Conservation (phyloP, 306 rosid species). For the Pueraria montana region DNA sequence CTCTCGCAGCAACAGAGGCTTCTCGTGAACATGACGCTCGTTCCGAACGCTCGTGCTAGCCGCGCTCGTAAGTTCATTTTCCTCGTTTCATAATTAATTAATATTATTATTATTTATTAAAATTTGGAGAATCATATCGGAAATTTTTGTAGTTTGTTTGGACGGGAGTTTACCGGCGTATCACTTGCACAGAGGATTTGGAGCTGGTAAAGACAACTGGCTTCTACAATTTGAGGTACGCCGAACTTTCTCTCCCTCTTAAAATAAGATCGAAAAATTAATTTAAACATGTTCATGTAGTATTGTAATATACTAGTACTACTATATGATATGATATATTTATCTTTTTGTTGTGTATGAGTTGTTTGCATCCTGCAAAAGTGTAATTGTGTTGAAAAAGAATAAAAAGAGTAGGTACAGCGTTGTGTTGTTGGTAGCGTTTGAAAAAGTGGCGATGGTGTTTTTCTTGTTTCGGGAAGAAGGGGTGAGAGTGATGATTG, state of each 20-base stretch:
- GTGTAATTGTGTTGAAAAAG: neutral
- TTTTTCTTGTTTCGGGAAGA: slow-evolving; percentile 9
- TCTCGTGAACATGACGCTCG: slow-evolving; percentile 78
- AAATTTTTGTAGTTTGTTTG: slow-evolving; percentile 71
- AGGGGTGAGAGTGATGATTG: slow-evolving; percentile 17
- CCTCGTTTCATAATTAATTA: neutral
- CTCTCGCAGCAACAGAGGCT: slow-evolving; percentile 53
- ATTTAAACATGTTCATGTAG: neutral
- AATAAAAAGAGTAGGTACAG: neutral
- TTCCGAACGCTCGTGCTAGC: slow-evolving; percentile 62
- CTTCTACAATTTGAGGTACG: slow-evolving; percentile 94
- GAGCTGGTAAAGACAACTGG: slow-evolving; percentile 85
- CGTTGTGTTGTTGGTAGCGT: neutral
- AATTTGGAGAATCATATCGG: neutral
- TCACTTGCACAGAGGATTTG: slow-evolving; percentile 84
- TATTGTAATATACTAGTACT: neutral
- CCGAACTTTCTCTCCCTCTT: neutral
- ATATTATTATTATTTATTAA: neutral
- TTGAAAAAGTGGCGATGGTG: slow-evolving; percentile 32
- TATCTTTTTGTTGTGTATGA: neutral
- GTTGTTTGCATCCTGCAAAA: slow-evolving; percentile 22
- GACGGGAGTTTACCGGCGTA: slow-evolving; percentile 98
- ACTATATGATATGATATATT: neutral
- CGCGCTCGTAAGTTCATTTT: slow-evolving; percentile 72
- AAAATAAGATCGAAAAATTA: neutral